A percentile compares a stretch with the other conserved stretches of the same genome.
Conservation (phyloP, 2,329 filamentous ascomycete genomes). For the Fusarium pilosicola region DNA sequence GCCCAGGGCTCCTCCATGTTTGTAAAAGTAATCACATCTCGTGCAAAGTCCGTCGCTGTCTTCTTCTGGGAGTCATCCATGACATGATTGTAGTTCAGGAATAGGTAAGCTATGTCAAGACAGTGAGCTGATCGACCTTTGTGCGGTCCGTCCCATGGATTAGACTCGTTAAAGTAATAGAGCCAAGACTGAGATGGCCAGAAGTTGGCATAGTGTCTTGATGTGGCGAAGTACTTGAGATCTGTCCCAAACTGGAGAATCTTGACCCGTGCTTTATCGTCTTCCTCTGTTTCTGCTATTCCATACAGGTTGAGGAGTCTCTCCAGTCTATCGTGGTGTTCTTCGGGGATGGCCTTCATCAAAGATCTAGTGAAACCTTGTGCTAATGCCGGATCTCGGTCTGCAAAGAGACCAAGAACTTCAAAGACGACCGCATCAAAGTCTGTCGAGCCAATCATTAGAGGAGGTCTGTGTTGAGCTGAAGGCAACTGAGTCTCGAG, state of each 20-base stretch:
- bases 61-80: not conserved
- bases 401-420: not conserved
- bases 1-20: not conserved
- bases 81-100: not conserved
- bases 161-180: not conserved
- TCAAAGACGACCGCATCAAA: not conserved
- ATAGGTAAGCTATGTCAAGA: not conserved
- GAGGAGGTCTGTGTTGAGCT: not conserved
- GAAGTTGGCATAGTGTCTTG: not conserved
- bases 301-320: not conserved
- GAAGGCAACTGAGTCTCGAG: not conserved
- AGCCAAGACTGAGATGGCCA: not conserved
- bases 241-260: not conserved
- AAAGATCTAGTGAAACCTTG: not conserved
- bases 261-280: fast-evolving
- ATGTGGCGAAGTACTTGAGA: not conserved
- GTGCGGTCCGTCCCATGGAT: not conserved
- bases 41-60: not conserved
- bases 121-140: not conserved
- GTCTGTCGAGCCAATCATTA: not conserved
- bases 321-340: fast-evolving
- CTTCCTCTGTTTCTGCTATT: not conserved
- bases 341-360: fast-evolving
- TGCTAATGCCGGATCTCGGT: not conserved
- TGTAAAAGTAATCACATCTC: not conserved